A percentile compares a stretch with the other conserved stretches of the same genome.
Evolutionary conservation across 306 rosid genomes (phyloP).

Genomic region (Carpinus fangiana): DNA sequence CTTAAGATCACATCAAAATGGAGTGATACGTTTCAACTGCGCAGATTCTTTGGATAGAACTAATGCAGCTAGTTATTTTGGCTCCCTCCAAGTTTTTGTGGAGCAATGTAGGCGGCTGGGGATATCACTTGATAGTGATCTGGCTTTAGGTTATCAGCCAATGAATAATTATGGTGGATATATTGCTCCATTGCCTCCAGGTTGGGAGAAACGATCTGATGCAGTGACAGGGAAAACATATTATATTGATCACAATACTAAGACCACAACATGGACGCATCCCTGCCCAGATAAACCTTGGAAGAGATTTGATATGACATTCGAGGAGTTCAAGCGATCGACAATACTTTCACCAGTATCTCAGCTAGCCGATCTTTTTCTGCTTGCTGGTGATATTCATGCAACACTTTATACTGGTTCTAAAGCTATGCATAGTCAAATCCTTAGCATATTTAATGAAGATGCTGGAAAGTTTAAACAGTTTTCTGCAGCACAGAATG

Average conservation of each 20-base stretch:
- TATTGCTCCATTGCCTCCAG: slow-evolving; percentile 94
- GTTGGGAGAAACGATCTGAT: slow-evolving; percentile 98
- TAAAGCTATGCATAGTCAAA: slow-evolving; percentile 99
- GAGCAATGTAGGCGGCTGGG: slow-evolving; percentile 99
- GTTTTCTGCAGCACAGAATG: slow-evolving; percentile 92
- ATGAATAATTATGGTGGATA: slow-evolving; percentile 65
- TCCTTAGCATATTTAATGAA: slow-evolving; percentile 92
- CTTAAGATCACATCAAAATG: slow-evolving; percentile 91
- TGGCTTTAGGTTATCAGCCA: slow-evolving; percentile 68
- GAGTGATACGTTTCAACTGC: slow-evolving; percentile 90
- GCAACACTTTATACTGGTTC: slow-evolving; percentile 99
- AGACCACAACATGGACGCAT: slow-evolving; percentile 97
- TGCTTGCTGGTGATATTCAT: slow-evolving; percentile 97
- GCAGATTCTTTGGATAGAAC: slow-evolving; percentile 99
- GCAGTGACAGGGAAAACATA: slow-evolving; percentile 87
- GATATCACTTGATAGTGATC: slow-evolving; percentile 84
- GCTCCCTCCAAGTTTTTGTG: slow-evolving; percentile 86
- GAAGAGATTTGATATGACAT: slow-evolving; percentile 97
- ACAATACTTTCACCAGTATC: slow-evolving; percentile 89
- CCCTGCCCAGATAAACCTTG: slow-evolving; percentile 99
- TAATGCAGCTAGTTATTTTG: slow-evolving; percentile 98
- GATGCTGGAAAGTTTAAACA: slow-evolving; percentile 93
- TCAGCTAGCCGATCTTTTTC: slow-evolving; percentile 88
- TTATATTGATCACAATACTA: slow-evolving; percentile 92
- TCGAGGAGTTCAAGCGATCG: slow-evolving; percentile 92